Evolutionary conservation across 1,284 basidiomycete species (phyloP).

Genomic region (Trametes versicolor): DNA sequence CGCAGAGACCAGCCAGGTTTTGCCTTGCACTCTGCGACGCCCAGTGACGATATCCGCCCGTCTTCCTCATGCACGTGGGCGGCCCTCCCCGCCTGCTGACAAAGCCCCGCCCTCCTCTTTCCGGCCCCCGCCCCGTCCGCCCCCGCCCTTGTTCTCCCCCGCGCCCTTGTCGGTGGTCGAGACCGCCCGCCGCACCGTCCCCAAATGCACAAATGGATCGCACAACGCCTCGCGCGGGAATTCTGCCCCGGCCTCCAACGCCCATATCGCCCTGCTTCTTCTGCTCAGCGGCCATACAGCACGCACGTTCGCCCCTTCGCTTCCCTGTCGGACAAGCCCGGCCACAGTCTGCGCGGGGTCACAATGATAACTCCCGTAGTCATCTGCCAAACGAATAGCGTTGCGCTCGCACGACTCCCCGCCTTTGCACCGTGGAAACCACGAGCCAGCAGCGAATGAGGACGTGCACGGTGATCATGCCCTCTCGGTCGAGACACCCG

Average conservation of each 20-base stretch:
- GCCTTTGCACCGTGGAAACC: conserved; percentile 27
- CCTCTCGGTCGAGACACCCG: conserved; percentile 6
- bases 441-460: conserved; percentile 31
- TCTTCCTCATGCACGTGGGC: conserved; percentile 31
- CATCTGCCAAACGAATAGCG: conserved; percentile 30
- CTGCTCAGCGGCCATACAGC: conserved; percentile 18
- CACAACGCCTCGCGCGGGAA: conserved; percentile 8
- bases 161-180: neutral
- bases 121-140: conserved; percentile 9
- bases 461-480: conserved; percentile 34
- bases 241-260: conserved; percentile 3
- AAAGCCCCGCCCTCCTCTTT: conserved; percentile 24
- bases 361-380: conserved; percentile 20
- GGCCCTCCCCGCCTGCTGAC: conserved; percentile 26
- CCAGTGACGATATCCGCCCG: conserved; percentile 33
- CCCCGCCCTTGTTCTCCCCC: neutral
- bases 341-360: conserved; percentile 18
- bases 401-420: conserved; percentile 30
- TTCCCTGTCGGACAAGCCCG: conserved; percentile 30
- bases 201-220: neutral
- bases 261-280: conserved; percentile 15
- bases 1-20: conserved; percentile 19
- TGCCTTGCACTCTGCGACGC: conserved; percentile 17
- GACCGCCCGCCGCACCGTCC: conserved; percentile 4
- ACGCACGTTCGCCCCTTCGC: conserved; percentile 38